Percentiles rank a stretch among this genome's conserved stretches.
Conservation (phyloP, 2,329 filamentous ascomycete genomes). For the Corynespora cassiicola region DNA sequence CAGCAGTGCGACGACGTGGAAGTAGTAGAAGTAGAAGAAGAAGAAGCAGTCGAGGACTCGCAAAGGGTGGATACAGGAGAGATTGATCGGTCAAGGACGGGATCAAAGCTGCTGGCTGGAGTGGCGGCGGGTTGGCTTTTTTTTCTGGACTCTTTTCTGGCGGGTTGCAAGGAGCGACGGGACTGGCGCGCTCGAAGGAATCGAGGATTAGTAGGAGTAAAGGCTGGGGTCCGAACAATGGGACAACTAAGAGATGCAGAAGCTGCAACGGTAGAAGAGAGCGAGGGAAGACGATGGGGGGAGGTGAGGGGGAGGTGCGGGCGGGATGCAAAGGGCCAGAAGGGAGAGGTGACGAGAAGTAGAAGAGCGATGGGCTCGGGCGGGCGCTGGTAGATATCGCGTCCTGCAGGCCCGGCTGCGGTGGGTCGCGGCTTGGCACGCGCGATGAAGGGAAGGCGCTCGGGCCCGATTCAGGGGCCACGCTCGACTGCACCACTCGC, state of each 20-base stretch:
- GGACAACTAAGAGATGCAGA: slow-evolving; percentile 46
- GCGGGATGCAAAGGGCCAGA: no score
- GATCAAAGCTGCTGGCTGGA: slow-evolving; percentile 22
- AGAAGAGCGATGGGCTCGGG: slow-evolving; percentile 50
- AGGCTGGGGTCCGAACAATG: slow-evolving; percentile 38
- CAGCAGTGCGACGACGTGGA: slow-evolving; percentile 22
- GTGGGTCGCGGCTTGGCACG: slow-evolving; percentile 7
- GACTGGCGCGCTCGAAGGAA: slow-evolving; percentile 41
- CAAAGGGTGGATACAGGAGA: slow-evolving; percentile 30
- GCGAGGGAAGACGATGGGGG: slow-evolving; percentile 51
- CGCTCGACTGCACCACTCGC: no score
- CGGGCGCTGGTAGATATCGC: slow-evolving; percentile 20
- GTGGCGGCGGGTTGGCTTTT: slow-evolving; percentile 30
- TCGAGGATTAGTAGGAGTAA: slow-evolving; percentile 31
- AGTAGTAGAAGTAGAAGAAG: slow-evolving; percentile 9
- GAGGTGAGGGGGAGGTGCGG: slow-evolving; percentile 57
- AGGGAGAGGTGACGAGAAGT: slow-evolving; percentile 50
- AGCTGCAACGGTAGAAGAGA: slow-evolving; percentile 55
- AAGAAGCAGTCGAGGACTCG: slow-evolving; percentile 4
- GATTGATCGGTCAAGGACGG: slow-evolving; percentile 26
- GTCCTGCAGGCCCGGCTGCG: slow-evolving; percentile 19
- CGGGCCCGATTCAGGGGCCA: slow-evolving; percentile 14
- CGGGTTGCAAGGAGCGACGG: slow-evolving; percentile 38
- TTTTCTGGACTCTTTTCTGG: slow-evolving; percentile 32
- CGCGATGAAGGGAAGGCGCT: slow-evolving; percentile 1